Percentiles rank a stretch among this genome's conserved stretches.
Conservation (phyloP, 768 basidiomycete species). For the Fibroporia radiculosa region DNA sequence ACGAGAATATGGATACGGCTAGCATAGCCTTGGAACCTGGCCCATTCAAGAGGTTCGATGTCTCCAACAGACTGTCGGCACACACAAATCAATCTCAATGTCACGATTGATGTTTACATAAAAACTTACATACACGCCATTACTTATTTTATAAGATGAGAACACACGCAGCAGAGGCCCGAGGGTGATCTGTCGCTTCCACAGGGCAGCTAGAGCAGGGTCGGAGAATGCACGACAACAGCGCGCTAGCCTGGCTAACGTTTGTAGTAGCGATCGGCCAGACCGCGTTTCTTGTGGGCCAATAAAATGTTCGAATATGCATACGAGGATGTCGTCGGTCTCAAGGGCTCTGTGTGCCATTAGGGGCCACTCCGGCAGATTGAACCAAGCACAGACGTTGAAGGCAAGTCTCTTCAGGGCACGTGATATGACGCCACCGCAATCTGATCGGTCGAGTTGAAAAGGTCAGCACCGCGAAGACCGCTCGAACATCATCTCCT, state of each 20-base stretch:
- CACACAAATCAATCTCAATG: neutral
- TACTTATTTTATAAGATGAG: neutral
- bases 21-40: neutral
- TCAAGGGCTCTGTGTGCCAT: slow-evolving; percentile 1
- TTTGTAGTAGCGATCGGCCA: neutral
- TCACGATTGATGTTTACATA: neutral
- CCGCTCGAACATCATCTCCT: neutral
- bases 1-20: neutral
- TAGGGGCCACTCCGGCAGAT: neutral
- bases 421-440: neutral
- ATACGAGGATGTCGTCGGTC: slow-evolving; percentile 4
- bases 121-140: neutral
- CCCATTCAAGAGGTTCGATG: neutral
- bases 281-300: neutral
- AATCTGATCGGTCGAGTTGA: neutral
- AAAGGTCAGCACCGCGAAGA: too few species aligned
- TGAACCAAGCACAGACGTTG: neutral
- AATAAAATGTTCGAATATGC: neutral
- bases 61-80: neutral
- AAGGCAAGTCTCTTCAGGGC: neutral
- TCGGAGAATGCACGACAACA: slow-evolving; percentile 1
- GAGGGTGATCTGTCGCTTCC: slow-evolving; percentile 5
- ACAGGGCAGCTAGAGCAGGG: slow-evolving; percentile 3
- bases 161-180: slow-evolving; percentile 1
- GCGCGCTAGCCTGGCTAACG: slow-evolving; percentile 2